Base-by-base conservation (phyloP, 1,139 yeast genomes). In the Candida freyschussii region DNA sequence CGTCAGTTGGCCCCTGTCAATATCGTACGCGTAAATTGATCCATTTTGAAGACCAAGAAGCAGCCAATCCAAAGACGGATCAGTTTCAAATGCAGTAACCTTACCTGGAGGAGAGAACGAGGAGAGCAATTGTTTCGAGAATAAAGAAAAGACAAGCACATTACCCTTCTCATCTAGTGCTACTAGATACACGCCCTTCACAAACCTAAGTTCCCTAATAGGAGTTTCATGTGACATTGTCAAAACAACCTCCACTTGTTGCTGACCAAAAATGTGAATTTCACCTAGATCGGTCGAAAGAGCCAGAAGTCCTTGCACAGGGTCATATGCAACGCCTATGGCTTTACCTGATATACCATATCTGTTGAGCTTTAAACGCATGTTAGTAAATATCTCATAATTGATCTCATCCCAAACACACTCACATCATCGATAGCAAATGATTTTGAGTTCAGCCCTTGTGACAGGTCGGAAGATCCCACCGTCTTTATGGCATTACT, bases 61-160 rank as follows among this genome's bases (percentile, higher is more conserved):
- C 19, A 89, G 60, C 86, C 94, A 93, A 57, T 89, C 97, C 45
- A 91, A 58, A 0, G 94, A 72, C 1, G 96, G 95, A 50, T 93
- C 98, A 3, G 81, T 59, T 39, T 75, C 87, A 7, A 80, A 63
- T 1, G 83, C 69, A 0, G 82, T 65, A n/a, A 87, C 71, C 6
- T 72, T 64, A 1, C 86, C 79, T 0, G 86, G 80, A 3, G 81
- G 69, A 47, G 67, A 65, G 21, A 54, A 52, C 3, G 60, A 69
- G 24, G 73, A 69, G 17, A 85, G 56, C 19, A 83, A 64, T 41
- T 66, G 65, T 49, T 80, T 77, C 7, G 80, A 63, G 41, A 77
- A 76, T 21, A 89, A 54, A 0, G 95, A 85, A 31, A 84, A 69
- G 4, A 89, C 80, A 16, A 76, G 67, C 8, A 91, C 63, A 4